Evolutionary conservation across 83 land plant genomes (phyloP).

Genomic region (Diphasiastrum complanatum): DNA sequence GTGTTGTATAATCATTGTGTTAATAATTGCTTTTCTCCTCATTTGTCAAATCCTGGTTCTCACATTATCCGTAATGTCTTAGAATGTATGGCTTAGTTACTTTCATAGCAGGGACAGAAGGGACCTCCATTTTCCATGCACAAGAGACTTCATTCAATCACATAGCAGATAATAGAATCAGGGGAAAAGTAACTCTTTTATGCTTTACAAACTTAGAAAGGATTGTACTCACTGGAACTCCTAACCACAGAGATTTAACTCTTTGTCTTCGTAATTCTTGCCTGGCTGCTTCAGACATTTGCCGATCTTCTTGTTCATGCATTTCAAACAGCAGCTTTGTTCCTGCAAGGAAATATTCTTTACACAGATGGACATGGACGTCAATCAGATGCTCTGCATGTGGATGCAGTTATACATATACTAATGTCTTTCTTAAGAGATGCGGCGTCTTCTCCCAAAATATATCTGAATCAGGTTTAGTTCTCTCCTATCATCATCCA

Average conservation of each 20-base stretch:
- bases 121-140: no score
- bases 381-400: neutral
- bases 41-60: no score
- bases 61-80: no score
- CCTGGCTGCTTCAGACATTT: constrained; percentile 21
- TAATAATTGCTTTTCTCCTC: no score
- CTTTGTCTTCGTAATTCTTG: neutral
- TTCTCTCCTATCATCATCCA: no score
- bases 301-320: constrained; percentile 32
- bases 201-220: neutral
- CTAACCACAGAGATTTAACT: neutral
- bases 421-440: constrained; percentile 19
- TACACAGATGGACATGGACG: constrained; percentile 12
- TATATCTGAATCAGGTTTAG: constrained; percentile 19
- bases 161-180: no score
- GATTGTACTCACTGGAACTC: neutral
- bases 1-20: neutral
- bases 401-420: constrained; percentile 23
- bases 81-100: no score
- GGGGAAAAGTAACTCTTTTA: no score
- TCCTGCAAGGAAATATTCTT: constrained; percentile 10
- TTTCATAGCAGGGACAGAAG: no score
- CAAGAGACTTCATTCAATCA: no score
- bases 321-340: constrained; percentile 16
- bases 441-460: constrained; percentile 21